phyloP scores from a whole-genome alignment of 2,329 filamentous ascomycete genomes.

The Capronia americana region DNA sequence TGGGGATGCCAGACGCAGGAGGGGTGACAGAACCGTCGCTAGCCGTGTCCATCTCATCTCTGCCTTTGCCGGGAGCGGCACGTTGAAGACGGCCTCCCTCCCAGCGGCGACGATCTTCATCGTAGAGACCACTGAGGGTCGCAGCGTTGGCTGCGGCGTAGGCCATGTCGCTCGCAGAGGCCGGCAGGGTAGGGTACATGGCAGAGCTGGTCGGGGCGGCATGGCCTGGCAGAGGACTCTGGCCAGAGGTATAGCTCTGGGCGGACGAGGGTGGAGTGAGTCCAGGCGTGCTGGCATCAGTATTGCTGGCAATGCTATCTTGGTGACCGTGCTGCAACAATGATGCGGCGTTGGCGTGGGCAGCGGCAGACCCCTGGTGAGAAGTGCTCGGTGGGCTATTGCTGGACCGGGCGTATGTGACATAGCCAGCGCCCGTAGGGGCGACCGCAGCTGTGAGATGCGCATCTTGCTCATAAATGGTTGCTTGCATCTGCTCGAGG shows the following conservation, averaged over 20 bases:
- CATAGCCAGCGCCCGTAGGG: slow-evolving; percentile 73
- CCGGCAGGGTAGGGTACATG: slow-evolving; percentile 69
- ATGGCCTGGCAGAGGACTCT: slow-evolving; percentile 58
- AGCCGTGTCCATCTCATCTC: slow-evolving; percentile 48
- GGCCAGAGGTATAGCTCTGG: slow-evolving; percentile 67
- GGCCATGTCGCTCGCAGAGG: slow-evolving; percentile 62
- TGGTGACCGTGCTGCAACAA: slow-evolving; percentile 38
- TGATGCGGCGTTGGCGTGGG: slow-evolving; percentile 43
- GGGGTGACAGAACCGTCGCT: slow-evolving; percentile 40
- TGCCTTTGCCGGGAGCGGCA: slow-evolving; percentile 52
- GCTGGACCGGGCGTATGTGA: slow-evolving; percentile 57
- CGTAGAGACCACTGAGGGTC: slow-evolving; percentile 65
- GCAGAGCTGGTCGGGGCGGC: slow-evolving; percentile 45
- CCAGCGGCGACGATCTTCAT: slow-evolving; percentile 67
- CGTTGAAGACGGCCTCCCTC: slow-evolving; percentile 66
- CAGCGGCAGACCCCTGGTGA: slow-evolving; percentile 51
- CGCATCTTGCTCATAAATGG: slow-evolving; percentile 90
- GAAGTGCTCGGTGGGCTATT: slow-evolving; percentile 62
- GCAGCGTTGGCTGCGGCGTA: slow-evolving; percentile 65
- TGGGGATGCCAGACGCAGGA: slow-evolving; percentile 37
- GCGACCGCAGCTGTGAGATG: slow-evolving; percentile 81
- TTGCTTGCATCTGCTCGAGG: slow-evolving; percentile 93
- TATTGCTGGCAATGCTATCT: slow-evolving; percentile 44
- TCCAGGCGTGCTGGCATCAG: slow-evolving; percentile 63
- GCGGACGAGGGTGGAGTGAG: slow-evolving; percentile 68